phyloP scores from a whole-genome alignment of 768 basidiomycete species.

The Sporobolomyces phaffii region DNA sequence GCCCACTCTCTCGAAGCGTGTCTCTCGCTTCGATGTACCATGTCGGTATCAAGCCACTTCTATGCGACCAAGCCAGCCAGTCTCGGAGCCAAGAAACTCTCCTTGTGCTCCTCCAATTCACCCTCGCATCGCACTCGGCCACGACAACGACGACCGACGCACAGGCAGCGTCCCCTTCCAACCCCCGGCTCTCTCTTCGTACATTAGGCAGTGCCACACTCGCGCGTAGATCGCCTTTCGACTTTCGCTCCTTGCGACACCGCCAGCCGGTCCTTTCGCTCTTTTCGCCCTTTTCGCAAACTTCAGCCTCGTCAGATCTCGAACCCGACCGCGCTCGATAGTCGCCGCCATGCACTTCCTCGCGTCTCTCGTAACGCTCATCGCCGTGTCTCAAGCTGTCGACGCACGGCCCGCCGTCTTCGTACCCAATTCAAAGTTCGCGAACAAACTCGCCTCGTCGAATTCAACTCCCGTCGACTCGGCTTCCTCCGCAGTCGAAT shows the following conservation, averaged over 20 bases:
- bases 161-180: neutral
- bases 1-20: neutral
- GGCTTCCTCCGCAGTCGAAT: neutral
- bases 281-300: neutral
- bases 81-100: neutral
- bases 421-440: conserved; percentile 15
- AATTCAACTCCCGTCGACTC: neutral
- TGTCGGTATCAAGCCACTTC: no score
- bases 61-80: neutral
- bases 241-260: neutral
- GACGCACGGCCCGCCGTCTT: conserved; percentile 13
- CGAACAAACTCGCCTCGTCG: neutral
- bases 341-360: neutral
- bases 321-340: conserved; percentile 5
- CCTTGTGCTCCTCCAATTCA: neutral
- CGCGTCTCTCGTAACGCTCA: conserved; percentile 1
- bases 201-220: neutral
- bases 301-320: neutral
- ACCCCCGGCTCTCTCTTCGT: neutral
- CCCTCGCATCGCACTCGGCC: neutral
- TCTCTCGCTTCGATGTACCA: neutral
- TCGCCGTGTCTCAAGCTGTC: neutral
- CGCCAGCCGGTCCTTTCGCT: conserved; percentile 11
- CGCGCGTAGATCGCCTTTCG: conserved; percentile 8
- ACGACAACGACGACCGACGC: no score